Base-by-base conservation (phyloP, 228 moss, liverwort and hornwort genomes). In the Sphagnum fallax region DNA sequence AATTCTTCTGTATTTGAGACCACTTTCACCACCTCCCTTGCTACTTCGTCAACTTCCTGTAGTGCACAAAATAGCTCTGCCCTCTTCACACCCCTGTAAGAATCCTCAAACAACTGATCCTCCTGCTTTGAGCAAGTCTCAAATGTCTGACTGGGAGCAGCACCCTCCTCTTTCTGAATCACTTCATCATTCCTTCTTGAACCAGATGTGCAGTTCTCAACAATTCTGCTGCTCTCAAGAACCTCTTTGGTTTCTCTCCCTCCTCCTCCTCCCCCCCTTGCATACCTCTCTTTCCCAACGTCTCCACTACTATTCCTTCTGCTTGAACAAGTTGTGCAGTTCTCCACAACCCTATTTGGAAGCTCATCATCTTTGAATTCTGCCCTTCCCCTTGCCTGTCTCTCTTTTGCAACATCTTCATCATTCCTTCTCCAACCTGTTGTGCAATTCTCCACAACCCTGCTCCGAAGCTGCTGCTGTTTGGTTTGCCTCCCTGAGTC, bases 21-120 rank as follows among this genome's bases (percentile, higher is more conserved):
- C 76, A 81, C 70, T 32, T 32, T 32, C 84, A 71, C 61, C 81
- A 67, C 72, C 81, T 74, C 10, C 78, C 60, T 15, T 78, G 70
- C 61, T 81, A 67, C 0, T 4, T 72, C 65, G 14, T 1, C 49
- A 49, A 55, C 55, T 12, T 55, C 55, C 12, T 8, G 13, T 47
- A 47, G 49, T 13, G 50, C 9, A 49, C 10, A 7, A 65, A 4
- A 13, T 65, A 13, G 5, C 65, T 4, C 65, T 49, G 13, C 49
- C 47, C 5, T 65, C 14, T 5, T 10, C 48, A 48, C 65, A 65
- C 6, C 14, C 48, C 49, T 65, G 6, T 65, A 4, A 8, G 48
- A 65, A 49, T 8, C 50, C 50, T 65, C 48, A 5, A 65, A 64
- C 64, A 6, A 32, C 64, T 2, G 32, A 32, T 48, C 64, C 16